phyloP scores from a whole-genome alignment of 768 basidiomycete genomes.

The Tricholoma flavovirens region DNA sequence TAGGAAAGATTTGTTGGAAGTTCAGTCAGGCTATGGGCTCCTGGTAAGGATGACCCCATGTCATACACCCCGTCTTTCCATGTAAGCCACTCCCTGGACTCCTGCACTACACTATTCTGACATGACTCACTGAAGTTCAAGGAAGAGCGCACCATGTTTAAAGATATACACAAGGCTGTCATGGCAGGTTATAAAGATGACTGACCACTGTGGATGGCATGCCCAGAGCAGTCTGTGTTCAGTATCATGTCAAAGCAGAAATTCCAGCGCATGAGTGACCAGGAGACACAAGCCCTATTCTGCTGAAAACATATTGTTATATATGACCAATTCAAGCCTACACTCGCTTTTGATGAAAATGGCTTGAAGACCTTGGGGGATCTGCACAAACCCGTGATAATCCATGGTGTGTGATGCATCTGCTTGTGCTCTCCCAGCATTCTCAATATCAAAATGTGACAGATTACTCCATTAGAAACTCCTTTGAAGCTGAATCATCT shows the following conservation, averaged over 20 bases:
- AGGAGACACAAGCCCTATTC: not conserved
- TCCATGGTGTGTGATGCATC: not conserved
- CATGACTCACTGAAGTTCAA: not conserved
- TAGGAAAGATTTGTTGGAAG: not conserved
- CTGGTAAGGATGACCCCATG: not conserved
- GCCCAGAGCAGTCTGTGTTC: not conserved
- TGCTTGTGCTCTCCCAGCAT: no score
- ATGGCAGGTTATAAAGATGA: not conserved
- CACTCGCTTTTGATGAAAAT: not conserved
- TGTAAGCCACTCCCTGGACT: not conserved
- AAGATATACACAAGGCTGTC: not conserved
- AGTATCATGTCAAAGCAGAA: not conserved
- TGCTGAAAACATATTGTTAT: not conserved
- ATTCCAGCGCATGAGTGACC: not conserved
- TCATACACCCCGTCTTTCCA: not conserved
- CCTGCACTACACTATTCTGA: not conserved
- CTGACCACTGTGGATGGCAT: not conserved
- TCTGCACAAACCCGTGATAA: not conserved
- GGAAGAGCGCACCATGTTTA: not conserved
- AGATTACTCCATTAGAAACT: not conserved
- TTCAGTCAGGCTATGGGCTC: not conserved
- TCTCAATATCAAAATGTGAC: not conserved
- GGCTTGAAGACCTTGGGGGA: not conserved
- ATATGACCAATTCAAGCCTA: not conserved
- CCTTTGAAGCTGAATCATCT: not conserved